phyloP scores from a whole-genome alignment of 1,139 yeast species.

The Pichia sp. region DNA sequence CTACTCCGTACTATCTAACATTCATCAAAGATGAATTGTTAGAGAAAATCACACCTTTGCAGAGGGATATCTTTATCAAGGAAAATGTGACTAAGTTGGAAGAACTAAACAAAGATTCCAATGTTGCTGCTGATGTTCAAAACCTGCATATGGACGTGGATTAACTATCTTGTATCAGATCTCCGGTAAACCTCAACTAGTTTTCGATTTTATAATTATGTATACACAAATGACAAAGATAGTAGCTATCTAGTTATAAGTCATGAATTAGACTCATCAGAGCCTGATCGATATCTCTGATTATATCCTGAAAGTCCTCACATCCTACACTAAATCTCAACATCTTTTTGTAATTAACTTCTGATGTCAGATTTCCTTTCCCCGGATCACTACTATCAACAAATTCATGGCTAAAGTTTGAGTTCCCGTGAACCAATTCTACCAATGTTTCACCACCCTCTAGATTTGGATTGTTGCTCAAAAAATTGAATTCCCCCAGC shows the following conservation, averaged over 20 bases:
- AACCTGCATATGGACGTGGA: slow-evolving; percentile 15
- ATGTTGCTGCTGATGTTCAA: background rate
- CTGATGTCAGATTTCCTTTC: too few relatives aligned
- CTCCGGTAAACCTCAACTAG: background rate
- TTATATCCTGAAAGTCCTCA: slow-evolving; percentile 70
- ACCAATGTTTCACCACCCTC: slow-evolving; percentile 90
- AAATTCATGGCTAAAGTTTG: slow-evolving; percentile 23
- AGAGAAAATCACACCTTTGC: slow-evolving; percentile 63
- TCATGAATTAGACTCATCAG: slow-evolving; percentile 24
- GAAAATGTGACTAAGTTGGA: slow-evolving; percentile 10
- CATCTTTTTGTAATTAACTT: slow-evolving; percentile 33
- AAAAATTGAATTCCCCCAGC: slow-evolving; percentile 61
- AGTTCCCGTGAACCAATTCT: slow-evolving; percentile 54
- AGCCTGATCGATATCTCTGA: slow-evolving; percentile 57
- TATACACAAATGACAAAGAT: background rate
- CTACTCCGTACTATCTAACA: slow-evolving; percentile 90
- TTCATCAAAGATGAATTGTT: slow-evolving; percentile 64
- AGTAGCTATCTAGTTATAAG: background rate
- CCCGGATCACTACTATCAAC: background rate
- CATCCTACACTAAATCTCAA: slow-evolving; percentile 78
- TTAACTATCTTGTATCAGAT: background rate
- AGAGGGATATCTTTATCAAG: slow-evolving; percentile 36
- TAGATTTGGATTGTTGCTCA: slow-evolving; percentile 82
- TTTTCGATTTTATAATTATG: background rate
- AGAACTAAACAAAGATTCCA: background rate